Evolutionary conservation across 176 grass and related monocot genomes (phyloP).

Genomic region (Oryza punctata): DNA sequence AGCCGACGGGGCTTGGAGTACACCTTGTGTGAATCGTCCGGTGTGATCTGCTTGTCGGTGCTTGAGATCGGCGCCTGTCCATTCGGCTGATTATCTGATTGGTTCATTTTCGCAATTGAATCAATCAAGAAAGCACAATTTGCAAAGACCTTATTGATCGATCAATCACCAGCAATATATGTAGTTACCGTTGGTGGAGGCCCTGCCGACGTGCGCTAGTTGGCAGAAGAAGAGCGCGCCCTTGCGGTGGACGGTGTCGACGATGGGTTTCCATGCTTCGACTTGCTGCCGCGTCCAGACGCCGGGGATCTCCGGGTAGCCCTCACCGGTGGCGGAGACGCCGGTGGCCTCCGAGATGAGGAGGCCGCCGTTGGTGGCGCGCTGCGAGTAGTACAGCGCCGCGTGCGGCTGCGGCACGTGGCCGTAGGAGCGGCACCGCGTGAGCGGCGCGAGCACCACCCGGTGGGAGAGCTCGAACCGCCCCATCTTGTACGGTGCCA

Average conservation of each 20-base stretch:
- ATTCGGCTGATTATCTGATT: conserved; percentile 9
- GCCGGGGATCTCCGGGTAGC: conserved; percentile 27
- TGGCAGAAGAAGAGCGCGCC: conserved; percentile 54
- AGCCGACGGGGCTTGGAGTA: conserved; percentile 43
- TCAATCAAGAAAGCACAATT: not conserved
- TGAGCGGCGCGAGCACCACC: conserved; percentile 15
- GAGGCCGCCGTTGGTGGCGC: conserved; percentile 41
- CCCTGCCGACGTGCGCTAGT: conserved; percentile 43
- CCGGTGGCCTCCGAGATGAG: conserved; percentile 43
- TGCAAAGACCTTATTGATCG: not conserved
- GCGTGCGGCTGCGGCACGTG: conserved; percentile 27
- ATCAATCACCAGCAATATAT: not conserved
- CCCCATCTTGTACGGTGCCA: conserved; percentile 40
- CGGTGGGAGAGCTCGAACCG: conserved; percentile 3
- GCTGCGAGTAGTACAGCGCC: conserved; percentile 48
- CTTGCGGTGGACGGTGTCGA: conserved; percentile 48
- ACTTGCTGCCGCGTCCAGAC: conserved; percentile 42
- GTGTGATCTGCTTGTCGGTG: conserved; percentile 21
- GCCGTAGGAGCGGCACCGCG: not conserved
- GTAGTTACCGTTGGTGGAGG: conserved; percentile 37
- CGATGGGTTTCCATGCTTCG: conserved; percentile 47
- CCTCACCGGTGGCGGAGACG: conserved; percentile 34
- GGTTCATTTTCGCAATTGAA: not conserved
- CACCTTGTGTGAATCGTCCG: not conserved
- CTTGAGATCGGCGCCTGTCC: conserved; percentile 20